Conservation (phyloP, 1,284 basidiomycete species). For the Volvariella volvacea region DNA sequence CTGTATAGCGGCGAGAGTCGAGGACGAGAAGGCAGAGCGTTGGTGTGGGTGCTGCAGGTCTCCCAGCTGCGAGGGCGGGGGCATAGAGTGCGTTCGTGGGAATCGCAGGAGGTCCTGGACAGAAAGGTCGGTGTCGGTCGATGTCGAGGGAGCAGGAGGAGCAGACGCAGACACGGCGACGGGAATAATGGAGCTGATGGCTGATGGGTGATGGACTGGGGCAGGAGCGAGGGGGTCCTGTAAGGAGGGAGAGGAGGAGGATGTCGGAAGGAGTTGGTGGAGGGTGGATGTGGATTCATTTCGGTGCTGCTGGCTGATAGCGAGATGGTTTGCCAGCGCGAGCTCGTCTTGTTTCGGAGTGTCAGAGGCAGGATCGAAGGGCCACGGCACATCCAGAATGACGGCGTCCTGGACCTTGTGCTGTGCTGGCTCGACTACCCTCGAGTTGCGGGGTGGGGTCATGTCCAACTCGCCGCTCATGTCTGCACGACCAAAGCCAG, state of each 20-base stretch:
- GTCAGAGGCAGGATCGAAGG: constrained; percentile 24
- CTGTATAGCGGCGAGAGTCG: constrained; percentile 11
- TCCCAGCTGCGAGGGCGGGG: constrained; percentile 61
- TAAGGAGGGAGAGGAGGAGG: neutral
- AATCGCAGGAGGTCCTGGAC: constrained; percentile 36
- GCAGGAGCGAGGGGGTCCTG: neutral
- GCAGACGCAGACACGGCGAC: constrained; percentile 2
- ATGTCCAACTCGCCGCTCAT: too few relatives aligned
- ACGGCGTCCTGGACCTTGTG: constrained; percentile 19
- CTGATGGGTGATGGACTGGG: too few relatives aligned
- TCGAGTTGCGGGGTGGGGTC: too few relatives aligned
- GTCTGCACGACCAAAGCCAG: too few relatives aligned
- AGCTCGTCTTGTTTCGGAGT: constrained; percentile 14
- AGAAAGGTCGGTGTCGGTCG: neutral
- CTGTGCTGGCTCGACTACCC: neutral
- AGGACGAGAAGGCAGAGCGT: constrained; percentile 8
- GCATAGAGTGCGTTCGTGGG: constrained; percentile 67
- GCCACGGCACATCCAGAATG: constrained; percentile 18
- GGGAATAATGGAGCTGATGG: too few relatives aligned
- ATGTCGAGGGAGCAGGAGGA: constrained; percentile 9
- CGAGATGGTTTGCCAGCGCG: neutral
- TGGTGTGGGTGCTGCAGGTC: constrained; percentile 61
- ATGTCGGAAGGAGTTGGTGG: neutral
- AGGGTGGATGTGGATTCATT: neutral
- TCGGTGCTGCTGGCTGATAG: neutral